Base-by-base conservation (phyloP, 2,329 filamentous ascomycete species). In the Thyridium curvatum region DNA sequence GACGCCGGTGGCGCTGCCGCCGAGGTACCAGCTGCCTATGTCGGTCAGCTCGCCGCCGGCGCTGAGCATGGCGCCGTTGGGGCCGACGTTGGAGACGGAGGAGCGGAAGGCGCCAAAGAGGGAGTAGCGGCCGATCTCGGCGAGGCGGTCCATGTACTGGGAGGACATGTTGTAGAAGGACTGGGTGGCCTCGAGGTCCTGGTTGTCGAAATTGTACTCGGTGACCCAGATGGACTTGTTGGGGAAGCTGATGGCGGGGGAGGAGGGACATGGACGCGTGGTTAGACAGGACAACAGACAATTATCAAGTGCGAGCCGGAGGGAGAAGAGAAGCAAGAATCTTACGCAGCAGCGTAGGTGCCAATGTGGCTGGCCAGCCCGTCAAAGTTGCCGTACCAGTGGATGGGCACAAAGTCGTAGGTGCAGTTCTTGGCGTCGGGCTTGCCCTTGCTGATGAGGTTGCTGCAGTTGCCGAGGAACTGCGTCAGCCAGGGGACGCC, bases 11-110 rank as follows among this genome's bases (percentile, higher is more conserved):
- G 64, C 65, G 12, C 48, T 49, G 8, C 65, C 59, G 2, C 86
- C 79, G n/a, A 93, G 59, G 57, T 91, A 93, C 81, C 82, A 84
- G 3, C 74, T 72, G 1, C 86, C 86, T 46, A 91, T 84, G 48
- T 87, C 78, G 2, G 86, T 90, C 45, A 93, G 63, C 43, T 77
- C 53, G 32, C 86, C 86, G 13, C 76, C 68, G 32, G 75, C 65
- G 52, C 78, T 82, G 34, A 91, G 67, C 68, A 93, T 83, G 1
- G 79, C 75, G 2, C 72, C 79, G 44, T 89, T 86, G 4, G 79
- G 70, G 0, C 86, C 86, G 7, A 90, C 80, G 47, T 89, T 91
- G 45, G 81, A 84, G 13, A 75, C 75, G 36, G 71, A 64, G 4
- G 76, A 78, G 38, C 84, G 74, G 55, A 91, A 91, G 8, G 82